Evolutionary conservation across 257 asterid genomes (phyloP), one percentile per base, ranked within the genome.

Genomic region (Voacanga thouarsii): DNA sequence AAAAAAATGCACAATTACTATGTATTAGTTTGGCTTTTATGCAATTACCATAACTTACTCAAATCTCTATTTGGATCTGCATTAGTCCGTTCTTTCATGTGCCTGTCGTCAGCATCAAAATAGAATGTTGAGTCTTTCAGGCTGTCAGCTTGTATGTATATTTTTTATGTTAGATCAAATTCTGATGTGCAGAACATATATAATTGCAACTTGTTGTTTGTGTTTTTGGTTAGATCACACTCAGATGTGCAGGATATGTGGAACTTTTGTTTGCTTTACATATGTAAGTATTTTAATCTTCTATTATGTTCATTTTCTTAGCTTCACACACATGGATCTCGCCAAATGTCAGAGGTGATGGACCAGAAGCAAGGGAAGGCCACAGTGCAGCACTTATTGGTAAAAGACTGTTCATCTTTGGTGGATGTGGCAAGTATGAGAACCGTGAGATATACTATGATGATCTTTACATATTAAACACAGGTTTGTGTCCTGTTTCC

Each of bases 341-440:
- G 45, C 98, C 99, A 45, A 85, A 85, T 78, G 90, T 90, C 71
- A 91, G 97, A 88, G 98, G 98, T 5, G 88, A 90, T 56, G 94
- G 89, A 55, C 99, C 99, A 39, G 97, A 89, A 82, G 93, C 99
- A 75, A 88, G 99, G 83, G 99, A 96, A 86, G 97, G 97, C 44
- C 99, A 96, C 73, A 90, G 97, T 83, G 99, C 99, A 53, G 99
- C 98, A 3, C 92, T 96, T 74, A 86, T 92, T 73, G 99, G 97
- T 74, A 89, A 90, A 90, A 84, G 94, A 77, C 93, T 96, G 77
- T 93, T 92, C 89, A 92, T 96, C 73, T 96, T 96, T 84, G 98
- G 99, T 69, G 99, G 98, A 83, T 92, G 97, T 70, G 97, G 97
- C 74, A 93, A 92, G 83, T 87, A 86, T 37, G 92, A 85, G 72